Conservation (phyloP, 345 rosid genomes). For the Acer yangbiense region DNA sequence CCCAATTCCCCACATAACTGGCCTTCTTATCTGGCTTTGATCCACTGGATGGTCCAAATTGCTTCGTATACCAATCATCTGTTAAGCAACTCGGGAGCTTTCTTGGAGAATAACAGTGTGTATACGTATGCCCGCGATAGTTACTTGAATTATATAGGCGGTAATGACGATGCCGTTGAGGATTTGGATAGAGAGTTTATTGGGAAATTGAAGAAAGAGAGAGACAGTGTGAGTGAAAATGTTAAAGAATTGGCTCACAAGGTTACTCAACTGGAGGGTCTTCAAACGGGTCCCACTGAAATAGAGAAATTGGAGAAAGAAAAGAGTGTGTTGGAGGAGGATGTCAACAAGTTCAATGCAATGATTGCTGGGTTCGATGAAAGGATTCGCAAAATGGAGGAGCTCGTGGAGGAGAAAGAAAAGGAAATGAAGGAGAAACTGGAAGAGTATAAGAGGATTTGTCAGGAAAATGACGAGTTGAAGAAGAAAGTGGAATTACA, state of each 20-base stretch:
- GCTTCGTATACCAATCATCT: constrained; percentile 46
- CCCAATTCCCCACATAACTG: constrained; percentile 90
- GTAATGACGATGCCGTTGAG: constrained; percentile 64
- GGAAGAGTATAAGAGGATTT: constrained; percentile 58
- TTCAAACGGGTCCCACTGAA: constrained; percentile 57
- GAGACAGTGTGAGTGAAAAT: constrained; percentile 38
- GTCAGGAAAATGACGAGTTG: constrained; percentile 73
- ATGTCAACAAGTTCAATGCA: constrained; percentile 61
- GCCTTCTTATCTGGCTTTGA: constrained; percentile 71
- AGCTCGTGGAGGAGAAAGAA: constrained; percentile 58
- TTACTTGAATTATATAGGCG: constrained; percentile 54
- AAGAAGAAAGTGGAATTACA: constrained; percentile 71
- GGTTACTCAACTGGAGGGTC: constrained; percentile 48
- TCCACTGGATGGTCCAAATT: constrained; percentile 79
- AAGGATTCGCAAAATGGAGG: constrained; percentile 46
- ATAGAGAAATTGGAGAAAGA: constrained; percentile 59
- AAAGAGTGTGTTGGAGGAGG: constrained; percentile 64
- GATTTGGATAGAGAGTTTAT: constrained; percentile 55
- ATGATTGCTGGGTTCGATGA: constrained; percentile 51
- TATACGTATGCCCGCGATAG: constrained; percentile 43
- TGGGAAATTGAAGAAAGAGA: constrained; percentile 65
- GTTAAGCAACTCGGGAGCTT: constrained; percentile 25
- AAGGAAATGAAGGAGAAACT: constrained; percentile 53
- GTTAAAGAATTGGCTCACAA: constrained; percentile 37
- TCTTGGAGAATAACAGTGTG: constrained; percentile 50